Conservation (phyloP, 2,329 filamentous ascomycete species). For the Tolypocladium cylindrosporum region DNA sequence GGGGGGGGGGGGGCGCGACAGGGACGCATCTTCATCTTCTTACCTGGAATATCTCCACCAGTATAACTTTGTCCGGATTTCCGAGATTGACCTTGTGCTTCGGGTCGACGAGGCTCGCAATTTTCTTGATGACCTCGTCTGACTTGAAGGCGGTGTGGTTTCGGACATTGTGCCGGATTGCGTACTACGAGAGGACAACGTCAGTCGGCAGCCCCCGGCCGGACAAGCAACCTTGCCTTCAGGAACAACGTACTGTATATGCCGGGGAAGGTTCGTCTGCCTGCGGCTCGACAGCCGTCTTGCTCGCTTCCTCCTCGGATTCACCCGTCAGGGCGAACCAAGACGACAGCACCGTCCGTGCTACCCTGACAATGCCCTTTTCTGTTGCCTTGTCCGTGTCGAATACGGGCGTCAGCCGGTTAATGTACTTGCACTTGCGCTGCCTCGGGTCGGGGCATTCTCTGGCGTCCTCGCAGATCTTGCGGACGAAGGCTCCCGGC, state of each 20-base stretch:
- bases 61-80: slow-evolving; percentile 66
- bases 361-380: slow-evolving; percentile 56
- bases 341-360: slow-evolving; percentile 48
- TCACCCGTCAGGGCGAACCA: slow-evolving; percentile 44
- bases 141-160: slow-evolving; percentile 62
- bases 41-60: slow-evolving; percentile 76
- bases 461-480: slow-evolving; percentile 46
- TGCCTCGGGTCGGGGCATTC: slow-evolving; percentile 28
- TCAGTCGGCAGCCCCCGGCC: neutral
- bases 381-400: slow-evolving; percentile 55
- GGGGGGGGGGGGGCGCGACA: too few species aligned
- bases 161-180: slow-evolving; percentile 70
- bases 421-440: slow-evolving; percentile 46
- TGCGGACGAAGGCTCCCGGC: slow-evolving; percentile 41
- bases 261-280: slow-evolving; percentile 9
- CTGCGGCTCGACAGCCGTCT: slow-evolving; percentile 3
- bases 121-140: slow-evolving; percentile 58
- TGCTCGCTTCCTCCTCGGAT: slow-evolving; percentile 7
- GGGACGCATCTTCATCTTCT: slow-evolving; percentile 3
- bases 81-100: slow-evolving; percentile 70
- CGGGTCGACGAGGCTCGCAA: slow-evolving; percentile 55
- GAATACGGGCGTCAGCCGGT: slow-evolving; percentile 43
- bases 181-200: slow-evolving; percentile 46
- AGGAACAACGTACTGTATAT: slow-evolving; percentile 30
- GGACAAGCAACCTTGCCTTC: neutral